Conservation (phyloP, 495 filamentous ascomycete genomes). For the Hypoxylon rickii region DNA sequence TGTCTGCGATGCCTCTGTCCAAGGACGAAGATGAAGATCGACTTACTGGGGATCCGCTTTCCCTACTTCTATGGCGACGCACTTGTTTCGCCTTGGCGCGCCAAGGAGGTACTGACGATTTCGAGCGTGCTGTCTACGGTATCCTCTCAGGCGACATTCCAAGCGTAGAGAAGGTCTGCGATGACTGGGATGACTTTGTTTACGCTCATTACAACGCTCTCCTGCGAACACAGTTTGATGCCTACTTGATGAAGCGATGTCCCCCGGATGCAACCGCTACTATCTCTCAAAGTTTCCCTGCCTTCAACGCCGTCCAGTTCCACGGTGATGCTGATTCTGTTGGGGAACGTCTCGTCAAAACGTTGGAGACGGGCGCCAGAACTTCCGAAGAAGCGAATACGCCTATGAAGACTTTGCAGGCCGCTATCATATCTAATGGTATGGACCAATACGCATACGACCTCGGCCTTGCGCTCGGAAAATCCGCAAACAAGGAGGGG, state of each 20-base stretch:
- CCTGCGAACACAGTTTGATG: slow-evolving; percentile 70
- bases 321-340: slow-evolving; percentile 56
- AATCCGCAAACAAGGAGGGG: slow-evolving; percentile 53
- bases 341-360: slow-evolving; percentile 54
- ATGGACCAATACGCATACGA: slow-evolving; percentile 60
- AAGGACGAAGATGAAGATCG: slow-evolving; percentile 44
- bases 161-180: slow-evolving; percentile 75
- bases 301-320: slow-evolving; percentile 59
- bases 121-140: slow-evolving; percentile 88
- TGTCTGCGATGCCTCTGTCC: slow-evolving; percentile 60
- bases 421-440: slow-evolving; percentile 63
- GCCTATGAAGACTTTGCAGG: slow-evolving; percentile 68
- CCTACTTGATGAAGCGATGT: slow-evolving; percentile 56
- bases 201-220: slow-evolving; percentile 87
- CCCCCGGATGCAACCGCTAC: slow-evolving; percentile 46
- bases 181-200: slow-evolving; percentile 86
- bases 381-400: slow-evolving; percentile 54
- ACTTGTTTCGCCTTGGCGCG: slow-evolving; percentile 79
- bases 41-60: slow-evolving; percentile 48
- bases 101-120: slow-evolving; percentile 68
- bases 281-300: slow-evolving; percentile 49
- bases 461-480: slow-evolving; percentile 61
- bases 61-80: slow-evolving; percentile 72
- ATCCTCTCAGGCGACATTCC: slow-evolving; percentile 81
- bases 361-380: slow-evolving; percentile 52